These are phyloP conservation scores for Olyra latifolia DNA, from an alignment of 176 grass and related monocot genomes.

Conservation along the genomic window DNA sequence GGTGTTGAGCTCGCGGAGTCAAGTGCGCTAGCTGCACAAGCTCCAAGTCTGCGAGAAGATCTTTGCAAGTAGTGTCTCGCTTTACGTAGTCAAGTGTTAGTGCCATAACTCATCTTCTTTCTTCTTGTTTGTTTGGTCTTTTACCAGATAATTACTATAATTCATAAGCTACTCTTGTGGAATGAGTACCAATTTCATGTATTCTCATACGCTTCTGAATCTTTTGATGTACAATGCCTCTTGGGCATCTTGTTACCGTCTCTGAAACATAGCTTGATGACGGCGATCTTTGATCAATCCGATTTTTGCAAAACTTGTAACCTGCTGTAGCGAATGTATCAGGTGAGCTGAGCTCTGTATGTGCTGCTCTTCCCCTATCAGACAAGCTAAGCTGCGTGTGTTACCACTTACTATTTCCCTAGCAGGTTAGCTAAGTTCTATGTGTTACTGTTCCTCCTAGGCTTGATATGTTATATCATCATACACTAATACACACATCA, in stretches of 20 bases:
- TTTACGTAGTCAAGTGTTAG: too few relatives aligned
- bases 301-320: conserved; percentile 24
- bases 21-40: too few relatives aligned
- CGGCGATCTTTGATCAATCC: neutral
- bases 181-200: conserved; percentile 46
- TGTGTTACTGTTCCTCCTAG: neutral
- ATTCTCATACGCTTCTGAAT: conserved; percentile 31
- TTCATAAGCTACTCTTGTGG: conserved; percentile 44
- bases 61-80: too few relatives aligned
- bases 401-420: too few relatives aligned
- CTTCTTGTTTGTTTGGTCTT: too few relatives aligned
- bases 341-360: neutral
- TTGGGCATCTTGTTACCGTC: neutral
- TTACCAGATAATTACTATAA: too few relatives aligned
- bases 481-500: neutral
- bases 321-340: conserved; percentile 4
- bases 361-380: too few relatives aligned
- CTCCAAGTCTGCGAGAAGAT: too few relatives aligned
- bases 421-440: too few relatives aligned
- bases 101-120: too few relatives aligned
- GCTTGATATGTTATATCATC: neutral
- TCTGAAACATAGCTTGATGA: neutral
- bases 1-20: too few relatives aligned
- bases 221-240: conserved; percentile 15
- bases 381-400: too few relatives aligned